Percentiles rank a stretch among this genome's conserved stretches.
phyloP scores from a whole-genome alignment of 139 green algal genomes.

The Pedinophyceae sp. region DNA sequence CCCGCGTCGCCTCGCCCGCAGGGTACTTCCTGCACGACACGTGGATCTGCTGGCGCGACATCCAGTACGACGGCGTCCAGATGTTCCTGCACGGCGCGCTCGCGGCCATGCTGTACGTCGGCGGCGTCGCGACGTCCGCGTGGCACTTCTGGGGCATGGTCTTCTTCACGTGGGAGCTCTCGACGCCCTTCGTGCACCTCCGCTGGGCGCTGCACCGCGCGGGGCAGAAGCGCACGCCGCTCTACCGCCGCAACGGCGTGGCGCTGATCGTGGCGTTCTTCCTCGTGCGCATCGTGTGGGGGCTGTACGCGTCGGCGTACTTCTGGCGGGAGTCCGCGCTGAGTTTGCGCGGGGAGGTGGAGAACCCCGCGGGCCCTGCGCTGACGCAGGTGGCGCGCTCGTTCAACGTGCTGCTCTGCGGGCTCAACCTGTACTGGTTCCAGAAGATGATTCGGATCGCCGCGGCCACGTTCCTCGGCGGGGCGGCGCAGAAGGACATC shows the following conservation, averaged over 20 bases:
- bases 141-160: neutral
- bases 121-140: neutral
- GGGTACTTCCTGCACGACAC: slow-evolving; percentile 1
- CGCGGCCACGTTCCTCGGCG: too few relatives aligned
- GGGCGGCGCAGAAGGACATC: too few relatives aligned
- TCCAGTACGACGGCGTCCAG: neutral
- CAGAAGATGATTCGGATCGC: slow-evolving; percentile 1
- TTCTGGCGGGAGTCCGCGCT: slow-evolving; percentile 1
- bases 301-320: neutral
- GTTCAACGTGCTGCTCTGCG: neutral
- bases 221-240: neutral
- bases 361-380: too few relatives aligned
- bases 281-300: neutral
- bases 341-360: too few relatives aligned
- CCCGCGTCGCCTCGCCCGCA: neutral
- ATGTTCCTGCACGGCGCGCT: neutral
- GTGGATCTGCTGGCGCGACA: neutral
- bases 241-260: neutral
- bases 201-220: neutral
- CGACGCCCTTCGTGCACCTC: neutral
- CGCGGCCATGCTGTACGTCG: neutral
- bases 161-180: slow-evolving; percentile 1
- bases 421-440: slow-evolving; percentile 1
- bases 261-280: neutral
- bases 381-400: neutral